Base-by-base conservation (phyloP, 2,329 filamentous ascomycete species). In the Aspergillus quadricinctus region DNA sequence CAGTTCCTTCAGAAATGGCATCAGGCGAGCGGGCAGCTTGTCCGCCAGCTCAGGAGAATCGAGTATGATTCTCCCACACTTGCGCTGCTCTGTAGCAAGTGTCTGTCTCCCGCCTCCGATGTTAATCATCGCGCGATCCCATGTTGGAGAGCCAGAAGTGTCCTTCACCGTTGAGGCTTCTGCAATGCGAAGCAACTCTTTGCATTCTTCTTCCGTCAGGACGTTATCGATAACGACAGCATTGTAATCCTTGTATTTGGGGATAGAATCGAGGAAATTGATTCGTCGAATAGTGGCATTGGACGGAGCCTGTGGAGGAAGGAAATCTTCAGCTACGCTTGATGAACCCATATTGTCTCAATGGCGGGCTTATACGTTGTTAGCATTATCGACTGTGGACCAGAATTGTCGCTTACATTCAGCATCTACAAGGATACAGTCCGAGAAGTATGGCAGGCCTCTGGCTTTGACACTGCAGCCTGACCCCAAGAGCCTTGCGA, bases 21-120 rank as follows among this genome's bases (percentile, higher is more conserved):
- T 69, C 14, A 83, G 69, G 9, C 90, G 80, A 43, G 74, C 77
- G 81, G 88, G 87, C 0, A 94, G 64, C 23, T 83, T 81, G 25
- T 82, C 78, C 0, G 84, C 86, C 1, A 93, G 62, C 1, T 82
- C 81, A 50, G 80, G 76, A 14, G 81, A 74, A 66, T 94, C 88
- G 82, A 86, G 89, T 62, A 94, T 87, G 61, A 93, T 89, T 3
- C 90, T 81, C n/a, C 87, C 87, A 64, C 87, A 87, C 58, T 89
- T 86, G 17, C 90, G 80, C 50, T 83, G 83, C 8, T 84, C 80
- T 1, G 81, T 76, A 3, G 79, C 73, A 45, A 85, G 70, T 2
- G 78, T 72, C 72, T 93, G 86, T 55, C 69, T 75, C 3, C 88
- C 88, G 4, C 71, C 71, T 4, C 88, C 88, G 25, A 84, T 70